Evolutionary conservation across 2,329 filamentous ascomycete genomes (phyloP), one percentile per base, ranked within the genome.

Genomic region (Penicillium sp.): DNA sequence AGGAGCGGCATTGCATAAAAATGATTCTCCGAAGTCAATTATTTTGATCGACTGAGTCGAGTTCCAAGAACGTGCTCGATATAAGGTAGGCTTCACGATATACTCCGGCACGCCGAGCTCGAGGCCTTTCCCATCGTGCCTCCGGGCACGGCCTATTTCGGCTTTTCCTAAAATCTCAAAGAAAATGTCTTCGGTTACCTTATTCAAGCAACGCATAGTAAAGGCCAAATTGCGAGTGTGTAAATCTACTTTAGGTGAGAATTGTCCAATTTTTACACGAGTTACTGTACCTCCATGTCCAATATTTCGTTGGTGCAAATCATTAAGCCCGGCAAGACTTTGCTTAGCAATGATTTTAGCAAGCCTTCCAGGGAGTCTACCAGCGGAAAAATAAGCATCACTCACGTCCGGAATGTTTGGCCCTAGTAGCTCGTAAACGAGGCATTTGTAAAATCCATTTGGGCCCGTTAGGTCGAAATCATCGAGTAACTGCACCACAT

Each of bases 361-460:
- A 61, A 81, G 75, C 59, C 66, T 62, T 31, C 69, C 73, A 4
- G 79, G 78, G 54, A 81, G 67, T 69, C 79, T 70, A 68, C 68
- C 60, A 60, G 69, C 64, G 63, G 64, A 22, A 58, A 75, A 75
- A 17, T 69, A 71, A 10, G 65, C 60, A 50, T 78, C 71, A 55
- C 79, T 71, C 59, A 74, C 63, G 49, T 74, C 68, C 11, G 76
- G 71, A 17, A 80, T 69, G 64, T 68, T 80, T 7, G 78, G 72
- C 1, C 77, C 78, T 31, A 80, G 55, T n/a, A 77, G 66, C 43
- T 80, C 74, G 48, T 76, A 72, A 5, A 82, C 75, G 0, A 82
- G 65, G 63, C 79, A 83, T n/a, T 71, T 62, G 61, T 83, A 80
- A 2, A 35, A 69, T 11, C 80, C 79, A 66, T 83, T 83, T 6